Base-by-base conservation (phyloP, 139 green algal genomes). In the Chlorella sorokiniana region DNA sequence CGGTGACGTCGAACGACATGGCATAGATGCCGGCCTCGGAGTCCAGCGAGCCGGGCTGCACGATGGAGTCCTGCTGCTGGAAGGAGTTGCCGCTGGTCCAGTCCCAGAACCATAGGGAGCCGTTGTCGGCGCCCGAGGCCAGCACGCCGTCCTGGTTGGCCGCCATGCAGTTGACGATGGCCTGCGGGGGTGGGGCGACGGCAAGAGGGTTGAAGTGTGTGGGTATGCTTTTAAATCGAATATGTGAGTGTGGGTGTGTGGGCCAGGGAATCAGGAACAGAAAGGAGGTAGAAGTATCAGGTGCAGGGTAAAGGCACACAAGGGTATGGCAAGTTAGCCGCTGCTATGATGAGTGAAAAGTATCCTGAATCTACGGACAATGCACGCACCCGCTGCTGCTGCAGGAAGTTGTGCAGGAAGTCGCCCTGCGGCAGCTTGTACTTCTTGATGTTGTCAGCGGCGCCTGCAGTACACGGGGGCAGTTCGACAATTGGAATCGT, bases 401-500 rank as follows among this genome's bases (percentile, higher is more conserved):
- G 86, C 78, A 99, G 89, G 90, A 96, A 98, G 90, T 99, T 99
- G 91, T 98, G 95, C 86, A 98, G 86, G 88, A 99, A 99, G 51
- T 97, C 91, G 25, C 96, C 96, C 51, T 91, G 56, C 14, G 93
- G 91, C 54, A 91, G 90, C 69, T 88, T 89, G 88, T 94, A 99
- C 93, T 99, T 99, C 90, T 99, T 99, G 79, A 99, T 95, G 90
- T 98, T 98, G 88, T 99, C 97, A 4, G 96, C 96, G 0, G 86
- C 92, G 1, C 64, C 89, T 27, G 89, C 93, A 27, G 3, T 25
- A 52, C 1, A 35, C n/a, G n/a, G n/a, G n/a, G n/a, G n/a, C n/a
- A n/a, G 18, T 6, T 29, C 23, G 56, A 65, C 18, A 65, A 56
- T 11, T 56, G 48, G 14, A 16, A 25, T n/a, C n/a, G n/a, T n/a